Evolutionary conservation across 2,329 filamentous ascomycete genomes (phyloP), one percentile per base, ranked within the genome.

Genomic region (Cordyceps pruinosa): DNA sequence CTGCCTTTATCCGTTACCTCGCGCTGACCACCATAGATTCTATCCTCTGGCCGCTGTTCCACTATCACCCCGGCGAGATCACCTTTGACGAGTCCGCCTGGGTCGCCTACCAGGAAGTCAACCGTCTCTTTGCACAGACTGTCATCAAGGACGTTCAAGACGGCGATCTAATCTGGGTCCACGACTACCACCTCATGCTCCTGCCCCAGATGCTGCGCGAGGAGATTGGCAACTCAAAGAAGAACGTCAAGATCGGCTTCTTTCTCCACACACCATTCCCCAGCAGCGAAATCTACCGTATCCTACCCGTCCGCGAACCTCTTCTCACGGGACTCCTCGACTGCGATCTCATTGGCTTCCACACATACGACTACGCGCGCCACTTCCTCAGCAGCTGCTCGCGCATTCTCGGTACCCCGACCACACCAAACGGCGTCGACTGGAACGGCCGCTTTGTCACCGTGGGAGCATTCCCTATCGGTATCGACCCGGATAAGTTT

Each of bases 121-220:
- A 97, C 74, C 84, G 88, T 48, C 80, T 96, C 8, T 99, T 97
- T 68, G 93, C 94, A 59, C 87, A 93, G 75, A 86, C 88, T 15
- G 87, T 99, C 63, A 85, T 88, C 57, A 86, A 87, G 65, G 89
- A 96, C 66, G 89, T 97, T 12, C 83, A 92, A 70, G 93, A 97
- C 70, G 92, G 91, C 57, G 94, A 99, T 72, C 76, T 97, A 66
- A 88, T 99, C 66, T 99, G 94, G 94, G 90, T 99, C 6, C 94
- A 99, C 72, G 94, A 99, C 73, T 99, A 97, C 75, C 94, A 99
- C 73, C 79, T 97, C 61, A 97, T 97, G 92, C 85, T 99, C 21
- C 82, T 99, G 34, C 94, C 94, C 32, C 85, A 93, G 68, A 95
- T 97, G 91, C 81, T 99, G 59, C 89, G 94, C 61, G 89, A 96